Evolutionary conservation across 2,329 filamentous ascomycete species (phyloP).

Genomic region (Colletotrichum sojae): DNA sequence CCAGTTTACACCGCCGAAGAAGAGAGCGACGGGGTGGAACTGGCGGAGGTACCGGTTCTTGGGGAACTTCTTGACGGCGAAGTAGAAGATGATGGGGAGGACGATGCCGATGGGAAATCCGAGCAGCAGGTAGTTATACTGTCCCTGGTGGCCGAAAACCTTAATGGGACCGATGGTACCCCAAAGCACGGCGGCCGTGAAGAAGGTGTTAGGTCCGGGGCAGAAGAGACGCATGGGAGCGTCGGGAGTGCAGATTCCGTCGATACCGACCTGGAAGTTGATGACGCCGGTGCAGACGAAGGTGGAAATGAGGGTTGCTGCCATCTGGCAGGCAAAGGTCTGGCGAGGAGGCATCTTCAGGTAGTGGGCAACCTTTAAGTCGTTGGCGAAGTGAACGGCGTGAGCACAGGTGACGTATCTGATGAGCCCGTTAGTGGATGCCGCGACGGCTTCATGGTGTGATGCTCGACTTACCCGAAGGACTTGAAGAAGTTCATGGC

Average conservation of each 20-base stretch:
- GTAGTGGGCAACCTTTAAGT: constrained; percentile 67
- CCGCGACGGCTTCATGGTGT: constrained; percentile 14
- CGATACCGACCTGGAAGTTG: constrained; percentile 64
- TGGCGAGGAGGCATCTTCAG: constrained; percentile 74
- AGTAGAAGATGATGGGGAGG: constrained; percentile 60
- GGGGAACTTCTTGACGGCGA: constrained; percentile 58
- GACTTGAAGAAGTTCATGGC: constrained; percentile 64
- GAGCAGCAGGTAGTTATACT: constrained; percentile 63
- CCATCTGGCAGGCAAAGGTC: constrained; percentile 71
- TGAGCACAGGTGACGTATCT: constrained; percentile 63
- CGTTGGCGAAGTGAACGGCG: constrained; percentile 65
- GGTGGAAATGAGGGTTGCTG: constrained; percentile 68
- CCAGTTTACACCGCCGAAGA: constrained; percentile 62
- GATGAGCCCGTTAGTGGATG: constrained; percentile 11
- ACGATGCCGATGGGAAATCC: constrained; percentile 66
- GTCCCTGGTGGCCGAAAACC: constrained; percentile 63
- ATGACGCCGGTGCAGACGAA: constrained; percentile 64
- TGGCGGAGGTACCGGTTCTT: constrained; percentile 52
- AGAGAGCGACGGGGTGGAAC: constrained; percentile 63
- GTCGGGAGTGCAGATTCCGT: constrained; percentile 62
- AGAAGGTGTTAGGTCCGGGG: constrained; percentile 68
- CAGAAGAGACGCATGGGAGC: constrained; percentile 66
- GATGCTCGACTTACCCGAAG: constrained; percentile 20
- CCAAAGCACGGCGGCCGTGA: constrained; percentile 70
- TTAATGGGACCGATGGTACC: constrained; percentile 66